Conservation (phyloP, 208 protist genomes). For the Leishmania major region DNA sequence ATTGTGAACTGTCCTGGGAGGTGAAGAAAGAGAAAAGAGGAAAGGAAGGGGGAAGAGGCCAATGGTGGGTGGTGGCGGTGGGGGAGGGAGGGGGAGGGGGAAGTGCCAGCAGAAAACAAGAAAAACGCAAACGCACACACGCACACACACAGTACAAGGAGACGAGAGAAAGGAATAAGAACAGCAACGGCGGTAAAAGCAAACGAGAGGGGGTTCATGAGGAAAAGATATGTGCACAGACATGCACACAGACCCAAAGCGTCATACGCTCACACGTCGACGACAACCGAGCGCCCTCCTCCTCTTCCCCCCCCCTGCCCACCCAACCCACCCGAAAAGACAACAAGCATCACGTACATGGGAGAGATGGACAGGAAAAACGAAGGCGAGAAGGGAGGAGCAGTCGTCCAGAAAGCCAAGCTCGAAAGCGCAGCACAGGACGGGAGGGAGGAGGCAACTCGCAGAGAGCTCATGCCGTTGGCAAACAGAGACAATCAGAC, state of each 20-base stretch:
- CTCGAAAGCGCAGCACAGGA: background rate
- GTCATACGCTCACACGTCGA: background rate
- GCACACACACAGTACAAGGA: background rate
- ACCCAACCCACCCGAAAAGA: background rate
- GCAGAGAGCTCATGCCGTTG: background rate
- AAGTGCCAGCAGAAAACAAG: background rate
- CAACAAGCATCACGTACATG: background rate
- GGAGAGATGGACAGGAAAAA: constrained; percentile 20
- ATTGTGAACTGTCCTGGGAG: background rate
- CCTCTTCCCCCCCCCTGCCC: background rate
- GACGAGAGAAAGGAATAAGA: background rate
- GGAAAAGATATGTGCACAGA: background rate
- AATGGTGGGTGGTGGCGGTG: background rate
- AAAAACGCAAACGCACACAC: background rate
- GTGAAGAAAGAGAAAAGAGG: background rate
- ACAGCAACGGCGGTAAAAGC: background rate
- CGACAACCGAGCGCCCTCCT: background rate
- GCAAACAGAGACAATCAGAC: background rate
- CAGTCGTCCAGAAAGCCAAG: background rate
- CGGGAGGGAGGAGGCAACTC: background rate
- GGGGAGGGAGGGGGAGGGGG: background rate
- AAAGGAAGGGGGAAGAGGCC: too few species aligned
- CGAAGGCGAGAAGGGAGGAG: background rate
- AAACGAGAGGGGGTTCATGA: background rate
- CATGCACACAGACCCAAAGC: background rate